phyloP scores from a whole-genome alignment of 2,329 filamentous ascomycete genomes.

The Colletotrichum melonis region DNA sequence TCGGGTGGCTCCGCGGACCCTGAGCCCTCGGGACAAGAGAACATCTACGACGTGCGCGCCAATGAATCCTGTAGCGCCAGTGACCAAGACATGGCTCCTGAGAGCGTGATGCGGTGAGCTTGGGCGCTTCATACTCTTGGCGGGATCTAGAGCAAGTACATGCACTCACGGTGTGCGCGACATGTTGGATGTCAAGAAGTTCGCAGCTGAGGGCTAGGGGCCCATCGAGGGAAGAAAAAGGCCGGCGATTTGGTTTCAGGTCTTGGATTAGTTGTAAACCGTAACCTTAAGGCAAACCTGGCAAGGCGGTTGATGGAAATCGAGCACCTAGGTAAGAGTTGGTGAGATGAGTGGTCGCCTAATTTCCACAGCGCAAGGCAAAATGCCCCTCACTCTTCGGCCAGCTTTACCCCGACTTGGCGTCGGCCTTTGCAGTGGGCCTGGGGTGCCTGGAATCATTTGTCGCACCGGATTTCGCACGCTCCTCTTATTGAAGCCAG shows the following conservation, averaged over 20 bases:
- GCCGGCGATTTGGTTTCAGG: no score
- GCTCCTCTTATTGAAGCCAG: no score
- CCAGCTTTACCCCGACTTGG: not conserved
- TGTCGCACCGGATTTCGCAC: no score
- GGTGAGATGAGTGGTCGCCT: no score
- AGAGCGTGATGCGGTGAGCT: not conserved
- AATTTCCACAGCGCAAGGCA: not conserved
- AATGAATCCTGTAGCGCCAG: slow-evolving; percentile 29
- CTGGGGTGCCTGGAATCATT: no score
- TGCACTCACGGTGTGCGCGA: not conserved
- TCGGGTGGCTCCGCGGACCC: slow-evolving; percentile 45
- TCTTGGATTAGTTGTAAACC: no score
- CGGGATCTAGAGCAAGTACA: not conserved
- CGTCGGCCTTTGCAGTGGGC: no score
- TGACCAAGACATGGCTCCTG: slow-evolving; percentile 24
- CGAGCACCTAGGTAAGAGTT: no score
- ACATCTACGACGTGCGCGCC: slow-evolving; percentile 49
- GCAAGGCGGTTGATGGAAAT: not conserved
- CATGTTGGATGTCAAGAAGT: not conserved
- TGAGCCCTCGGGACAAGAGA: slow-evolving; percentile 43
- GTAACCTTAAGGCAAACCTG: no score
- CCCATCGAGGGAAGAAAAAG: no score
- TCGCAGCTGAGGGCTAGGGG: no score
- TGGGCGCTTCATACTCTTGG: not conserved
- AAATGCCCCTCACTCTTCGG: not conserved